phyloP scores from a whole-genome alignment of 2,329 filamentous ascomycete species.

The Diatrype stigma region DNA sequence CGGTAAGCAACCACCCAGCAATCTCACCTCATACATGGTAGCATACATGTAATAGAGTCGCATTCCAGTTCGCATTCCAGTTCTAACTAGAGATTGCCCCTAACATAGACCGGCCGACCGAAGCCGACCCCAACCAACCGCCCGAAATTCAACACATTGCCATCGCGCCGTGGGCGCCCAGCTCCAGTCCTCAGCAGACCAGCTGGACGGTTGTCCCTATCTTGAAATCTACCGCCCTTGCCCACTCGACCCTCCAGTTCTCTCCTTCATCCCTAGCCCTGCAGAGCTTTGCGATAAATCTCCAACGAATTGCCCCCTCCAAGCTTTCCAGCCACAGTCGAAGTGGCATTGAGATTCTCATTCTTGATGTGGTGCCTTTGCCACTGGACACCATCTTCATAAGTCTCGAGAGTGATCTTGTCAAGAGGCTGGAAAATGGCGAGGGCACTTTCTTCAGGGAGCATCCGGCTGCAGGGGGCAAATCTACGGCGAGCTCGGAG shows the following conservation, averaged over 20 bases:
- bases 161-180: slow-evolving; percentile 69
- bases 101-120: slow-evolving; percentile 21
- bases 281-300: slow-evolving; percentile 71
- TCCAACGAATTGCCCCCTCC: slow-evolving; percentile 71
- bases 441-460: slow-evolving; percentile 76
- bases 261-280: slow-evolving; percentile 68
- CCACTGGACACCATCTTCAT: slow-evolving; percentile 83
- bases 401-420: slow-evolving; percentile 74
- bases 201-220: slow-evolving; percentile 86
- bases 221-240: slow-evolving; percentile 57
- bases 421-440: slow-evolving; percentile 75
- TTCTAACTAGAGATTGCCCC: slow-evolving; percentile 2
- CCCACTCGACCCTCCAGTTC: slow-evolving; percentile 76
- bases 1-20: slow-evolving; percentile 35
- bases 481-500: slow-evolving; percentile 23
- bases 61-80: slow-evolving; percentile 7
- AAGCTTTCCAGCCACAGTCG: slow-evolving; percentile 69
- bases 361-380: slow-evolving; percentile 76
- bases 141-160: slow-evolving; percentile 59
- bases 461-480: slow-evolving; percentile 38
- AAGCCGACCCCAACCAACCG: slow-evolving; percentile 23
- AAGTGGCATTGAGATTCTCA: slow-evolving; percentile 75
- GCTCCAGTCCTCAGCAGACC: slow-evolving; percentile 52
- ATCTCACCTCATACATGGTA: not conserved
- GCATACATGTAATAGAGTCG: slow-evolving; percentile 13